Base-by-base conservation (phyloP, 345 rosid species). In the Linum trigynum region DNA sequence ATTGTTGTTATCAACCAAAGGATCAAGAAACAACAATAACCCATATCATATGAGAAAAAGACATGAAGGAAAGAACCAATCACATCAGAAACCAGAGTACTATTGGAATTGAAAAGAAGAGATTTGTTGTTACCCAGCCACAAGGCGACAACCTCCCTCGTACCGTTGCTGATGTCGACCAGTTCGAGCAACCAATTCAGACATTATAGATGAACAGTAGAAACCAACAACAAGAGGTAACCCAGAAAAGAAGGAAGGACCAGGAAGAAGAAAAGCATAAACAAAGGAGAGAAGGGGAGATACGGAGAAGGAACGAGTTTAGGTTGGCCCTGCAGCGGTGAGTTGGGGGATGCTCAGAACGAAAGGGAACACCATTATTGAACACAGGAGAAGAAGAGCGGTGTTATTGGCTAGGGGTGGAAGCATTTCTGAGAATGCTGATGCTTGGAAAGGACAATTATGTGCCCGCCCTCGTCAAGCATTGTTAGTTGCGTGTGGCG, bases 91-190 rank as follows among this genome's bases (percentile, higher is more conserved):
- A 23, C 32, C 32, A 23, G 32, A 23, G 32, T 23, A 23, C 32
- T 23, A 23, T 23, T 23, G 32, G 32, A 17, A 23, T 51, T 14
- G 56, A 1, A 1, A 63, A 55, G 55, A 42, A 16, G 38, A 39
- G 17, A 39, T 38, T 50, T 57, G 61, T 57, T 5, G n/a, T 55
- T 75, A 81, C 84, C 84, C 82, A 59, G 84, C 84, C 32, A 81
- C 80, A 57, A 81, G 80, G 59, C 80, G 84, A 69, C 72, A 69
- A 35, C 80, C 79, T 39, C 65, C 72, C 59, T 69, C 67, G 55
- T 77, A 72, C 10, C 79, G 79, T 70, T 75, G 80, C 74, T 72
- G 79, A 57, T 80, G 79, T 62, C 80, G 84, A 60, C 82, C 84
- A 53, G 84, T 78, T 14, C 80, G 84, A 61, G 84, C 84, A 64